These are phyloP conservation scores for Ascochyta koolunga DNA, from an alignment of 2,329 filamentous ascomycete genomes.

Conservation along the genomic window DNA sequence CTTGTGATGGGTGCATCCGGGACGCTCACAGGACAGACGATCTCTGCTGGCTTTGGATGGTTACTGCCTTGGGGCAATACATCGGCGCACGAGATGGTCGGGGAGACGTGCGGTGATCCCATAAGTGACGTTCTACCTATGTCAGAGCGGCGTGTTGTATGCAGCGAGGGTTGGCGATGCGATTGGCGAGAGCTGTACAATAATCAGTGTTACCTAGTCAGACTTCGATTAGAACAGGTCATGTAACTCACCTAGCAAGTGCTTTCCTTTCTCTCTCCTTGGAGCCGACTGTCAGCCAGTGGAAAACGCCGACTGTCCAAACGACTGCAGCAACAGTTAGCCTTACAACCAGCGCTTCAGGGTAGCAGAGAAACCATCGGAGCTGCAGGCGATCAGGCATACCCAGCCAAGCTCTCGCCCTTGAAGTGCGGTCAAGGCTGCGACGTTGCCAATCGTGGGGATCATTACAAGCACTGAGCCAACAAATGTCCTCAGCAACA, in stretches of 20 bases:
- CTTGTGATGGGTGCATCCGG: background rate
- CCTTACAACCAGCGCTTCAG: background rate
- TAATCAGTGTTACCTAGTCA: too few relatives aligned
- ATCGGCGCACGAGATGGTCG: background rate
- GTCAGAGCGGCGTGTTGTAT: background rate
- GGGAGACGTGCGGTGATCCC: background rate
- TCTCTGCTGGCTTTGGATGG: background rate
- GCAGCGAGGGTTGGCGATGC: background rate
- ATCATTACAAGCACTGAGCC: constrained; percentile 48
- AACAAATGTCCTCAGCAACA: constrained; percentile 38
- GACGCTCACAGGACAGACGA: background rate
- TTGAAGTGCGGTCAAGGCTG: constrained; percentile 34
- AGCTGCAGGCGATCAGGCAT: constrained; percentile 49
- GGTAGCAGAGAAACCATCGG: constrained; percentile 44
- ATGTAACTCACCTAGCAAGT: background rate
- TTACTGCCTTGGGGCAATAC: background rate
- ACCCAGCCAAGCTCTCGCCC: constrained; percentile 50
- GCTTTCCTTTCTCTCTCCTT: constrained; percentile 25
- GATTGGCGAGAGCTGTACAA: background rate
- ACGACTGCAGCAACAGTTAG: constrained; percentile 34
- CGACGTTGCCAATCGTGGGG: constrained; percentile 49
- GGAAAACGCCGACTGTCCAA: constrained; percentile 42
- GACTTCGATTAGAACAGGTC: background rate
- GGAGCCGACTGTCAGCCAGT: constrained; percentile 44
- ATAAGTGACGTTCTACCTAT: background rate